Percentiles rank a stretch among this genome's conserved stretches.
phyloP scores from a whole-genome alignment of 768 basidiomycete genomes.

The Hortiboletus flavorubellus region DNA sequence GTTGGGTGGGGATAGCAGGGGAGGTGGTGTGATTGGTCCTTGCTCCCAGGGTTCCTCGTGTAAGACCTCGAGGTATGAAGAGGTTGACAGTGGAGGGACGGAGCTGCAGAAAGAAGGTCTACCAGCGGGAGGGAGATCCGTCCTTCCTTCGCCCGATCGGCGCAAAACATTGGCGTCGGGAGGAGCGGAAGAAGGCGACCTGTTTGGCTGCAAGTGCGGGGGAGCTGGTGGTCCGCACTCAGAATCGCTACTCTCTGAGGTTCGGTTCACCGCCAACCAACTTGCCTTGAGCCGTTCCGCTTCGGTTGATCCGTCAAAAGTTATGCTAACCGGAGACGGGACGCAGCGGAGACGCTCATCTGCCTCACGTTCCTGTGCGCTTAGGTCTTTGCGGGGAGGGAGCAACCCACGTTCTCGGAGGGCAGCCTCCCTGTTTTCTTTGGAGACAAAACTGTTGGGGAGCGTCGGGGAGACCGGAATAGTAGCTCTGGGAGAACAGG shows the following conservation, averaged over 20 bases:
- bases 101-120: constrained; percentile 27
- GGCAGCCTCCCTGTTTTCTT: constrained; percentile 43
- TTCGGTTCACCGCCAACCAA: constrained; percentile 46
- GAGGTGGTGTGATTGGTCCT: constrained; percentile 13
- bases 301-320: constrained; percentile 34
- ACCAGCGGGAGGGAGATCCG: constrained; percentile 6
- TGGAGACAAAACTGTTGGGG: constrained; percentile 25
- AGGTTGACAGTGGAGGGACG: constrained; percentile 20
- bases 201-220: background rate
- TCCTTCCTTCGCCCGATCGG: constrained; percentile 12
- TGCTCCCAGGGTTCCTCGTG: constrained; percentile 29
- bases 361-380: constrained; percentile 40
- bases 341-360: constrained; percentile 38
- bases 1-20: background rate
- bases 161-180: background rate
- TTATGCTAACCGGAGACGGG: constrained; percentile 28
- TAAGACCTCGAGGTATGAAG: constrained; percentile 27
- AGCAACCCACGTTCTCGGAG: constrained; percentile 58
- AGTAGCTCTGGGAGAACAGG: constrained; percentile 2
- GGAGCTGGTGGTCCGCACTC: constrained; percentile 3
- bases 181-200: background rate
- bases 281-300: constrained; percentile 52
- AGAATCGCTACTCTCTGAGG: constrained; percentile 25
- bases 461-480: constrained; percentile 10
- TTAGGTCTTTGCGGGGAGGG: constrained; percentile 41